These are phyloP conservation scores for Vitis hybrid DNA, from an alignment of 177 flowering plant species.

Conservation along the genomic window DNA sequence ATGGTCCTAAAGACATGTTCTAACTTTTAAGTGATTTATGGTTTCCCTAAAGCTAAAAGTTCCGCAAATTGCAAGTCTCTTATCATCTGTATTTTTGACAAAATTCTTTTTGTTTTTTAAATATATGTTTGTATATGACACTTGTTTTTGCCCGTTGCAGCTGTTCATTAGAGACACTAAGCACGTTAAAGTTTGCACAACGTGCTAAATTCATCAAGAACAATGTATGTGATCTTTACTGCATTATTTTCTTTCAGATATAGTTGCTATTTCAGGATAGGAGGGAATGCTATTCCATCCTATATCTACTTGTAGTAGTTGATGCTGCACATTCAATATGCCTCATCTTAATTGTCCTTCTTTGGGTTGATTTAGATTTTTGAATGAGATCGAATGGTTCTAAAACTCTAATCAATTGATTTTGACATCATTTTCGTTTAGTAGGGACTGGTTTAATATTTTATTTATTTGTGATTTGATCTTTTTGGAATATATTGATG, in stretches of 20 bases:
- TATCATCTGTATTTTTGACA: neutral
- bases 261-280: neutral
- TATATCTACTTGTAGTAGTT: neutral
- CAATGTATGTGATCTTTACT: slow-evolving; percentile 60
- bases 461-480: too few species aligned
- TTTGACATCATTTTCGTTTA: too few species aligned
- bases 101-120: neutral
- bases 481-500: too few species aligned
- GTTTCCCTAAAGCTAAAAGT: neutral
- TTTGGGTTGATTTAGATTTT: too few species aligned
- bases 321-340: too few species aligned
- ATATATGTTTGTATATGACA: neutral
- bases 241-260: neutral
- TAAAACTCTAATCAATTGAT: too few species aligned
- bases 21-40: neutral
- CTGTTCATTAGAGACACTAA: slow-evolving; percentile 88
- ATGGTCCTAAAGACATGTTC: neutral
- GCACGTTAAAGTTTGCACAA: slow-evolving; percentile 98
- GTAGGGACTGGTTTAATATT: too few species aligned
- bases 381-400: too few species aligned
- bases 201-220: slow-evolving; percentile 96
- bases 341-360: too few species aligned
- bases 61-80: neutral
- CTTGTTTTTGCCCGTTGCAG: slow-evolving; percentile 43
- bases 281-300: neutral